A percentile compares a stretch with the other conserved stretches of the same genome.
These are phyloP conservation scores for Cytospora schulzeri DNA, from an alignment of 2,329 filamentous ascomycete species.

Conservation along the genomic window DNA sequence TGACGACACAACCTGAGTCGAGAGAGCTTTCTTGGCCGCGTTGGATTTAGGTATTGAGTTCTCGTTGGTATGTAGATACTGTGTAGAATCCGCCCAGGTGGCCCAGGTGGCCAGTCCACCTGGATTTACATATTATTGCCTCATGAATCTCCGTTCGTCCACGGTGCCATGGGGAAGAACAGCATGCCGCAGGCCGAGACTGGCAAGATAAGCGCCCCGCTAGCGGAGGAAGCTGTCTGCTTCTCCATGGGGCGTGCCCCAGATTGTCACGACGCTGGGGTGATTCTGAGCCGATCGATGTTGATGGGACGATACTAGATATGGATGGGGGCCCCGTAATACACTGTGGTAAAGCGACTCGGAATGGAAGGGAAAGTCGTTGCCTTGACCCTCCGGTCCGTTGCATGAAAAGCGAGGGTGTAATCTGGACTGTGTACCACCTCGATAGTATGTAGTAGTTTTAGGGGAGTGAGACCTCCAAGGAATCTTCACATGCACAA, in stretches of 20 bases:
- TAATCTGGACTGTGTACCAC: neutral
- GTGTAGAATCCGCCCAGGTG: neutral
- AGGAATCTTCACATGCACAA: neutral
- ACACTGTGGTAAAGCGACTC: neutral
- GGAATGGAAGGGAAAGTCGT: neutral
- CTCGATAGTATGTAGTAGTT: neutral
- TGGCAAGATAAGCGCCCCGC: slow-evolving; percentile 23
- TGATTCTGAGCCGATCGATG: slow-evolving; percentile 24
- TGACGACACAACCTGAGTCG: neutral
- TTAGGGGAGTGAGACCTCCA: neutral
- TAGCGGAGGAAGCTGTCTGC: slow-evolving; percentile 12
- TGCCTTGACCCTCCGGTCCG: slow-evolving; percentile 10
- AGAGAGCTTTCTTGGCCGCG: neutral
- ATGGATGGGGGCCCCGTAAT: neutral
- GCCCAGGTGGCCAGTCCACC: neutral
- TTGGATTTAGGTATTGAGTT: neutral
- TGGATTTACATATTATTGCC: neutral
- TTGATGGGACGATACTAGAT: slow-evolving; percentile 17
- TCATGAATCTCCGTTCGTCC: slow-evolving; percentile 2
- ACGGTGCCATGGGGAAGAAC: slow-evolving; percentile 9
- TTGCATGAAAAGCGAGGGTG: slow-evolving; percentile 14
- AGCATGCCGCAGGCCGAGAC: slow-evolving; percentile 1
- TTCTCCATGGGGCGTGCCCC: slow-evolving; percentile 23
- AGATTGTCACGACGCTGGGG: slow-evolving; percentile 27
- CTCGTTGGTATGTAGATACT: neutral